Conservation (phyloP, 2,329 filamentous ascomycete species). For the Calycina marina region DNA sequence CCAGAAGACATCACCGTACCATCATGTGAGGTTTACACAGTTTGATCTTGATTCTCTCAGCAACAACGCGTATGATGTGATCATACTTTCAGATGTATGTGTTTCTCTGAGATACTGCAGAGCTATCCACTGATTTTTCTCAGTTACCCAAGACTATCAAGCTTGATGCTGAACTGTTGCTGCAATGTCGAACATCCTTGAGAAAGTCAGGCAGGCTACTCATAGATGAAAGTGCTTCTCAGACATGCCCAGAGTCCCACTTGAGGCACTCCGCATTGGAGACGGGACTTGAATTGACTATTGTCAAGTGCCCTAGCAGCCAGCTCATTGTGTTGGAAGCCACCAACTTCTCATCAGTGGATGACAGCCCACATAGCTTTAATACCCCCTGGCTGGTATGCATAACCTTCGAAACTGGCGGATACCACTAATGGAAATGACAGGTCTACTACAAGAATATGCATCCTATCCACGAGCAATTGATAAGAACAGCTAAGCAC, state of each 20-base stretch:
- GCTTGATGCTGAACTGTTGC: neutral
- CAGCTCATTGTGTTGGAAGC: too few relatives aligned
- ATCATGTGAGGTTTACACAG: neutral
- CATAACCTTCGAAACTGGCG: too few relatives aligned
- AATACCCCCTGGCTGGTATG: too few relatives aligned
- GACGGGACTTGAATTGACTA: too few relatives aligned
- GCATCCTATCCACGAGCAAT: neutral
- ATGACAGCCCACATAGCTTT: too few relatives aligned
- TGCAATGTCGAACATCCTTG: neutral
- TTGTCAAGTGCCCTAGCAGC: too few relatives aligned
- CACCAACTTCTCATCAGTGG: too few relatives aligned
- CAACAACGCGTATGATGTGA: neutral
- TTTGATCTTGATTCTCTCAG: neutral
- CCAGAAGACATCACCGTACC: neutral
- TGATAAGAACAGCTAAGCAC: neutral
- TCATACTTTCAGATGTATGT: neutral
- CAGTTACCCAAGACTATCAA: neutral
- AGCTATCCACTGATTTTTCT: neutral
- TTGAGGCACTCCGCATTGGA: too few relatives aligned
- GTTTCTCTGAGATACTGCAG: neutral
- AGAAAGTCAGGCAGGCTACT: neutral
- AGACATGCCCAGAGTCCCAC: neutral
- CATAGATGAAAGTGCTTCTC: neutral
- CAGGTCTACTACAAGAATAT: neutral
- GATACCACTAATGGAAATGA: too few relatives aligned